A percentile compares a stretch with the other conserved stretches of the same genome.
phyloP scores from a whole-genome alignment of 2,329 filamentous ascomycete genomes.

The Penicillium oxalicum region DNA sequence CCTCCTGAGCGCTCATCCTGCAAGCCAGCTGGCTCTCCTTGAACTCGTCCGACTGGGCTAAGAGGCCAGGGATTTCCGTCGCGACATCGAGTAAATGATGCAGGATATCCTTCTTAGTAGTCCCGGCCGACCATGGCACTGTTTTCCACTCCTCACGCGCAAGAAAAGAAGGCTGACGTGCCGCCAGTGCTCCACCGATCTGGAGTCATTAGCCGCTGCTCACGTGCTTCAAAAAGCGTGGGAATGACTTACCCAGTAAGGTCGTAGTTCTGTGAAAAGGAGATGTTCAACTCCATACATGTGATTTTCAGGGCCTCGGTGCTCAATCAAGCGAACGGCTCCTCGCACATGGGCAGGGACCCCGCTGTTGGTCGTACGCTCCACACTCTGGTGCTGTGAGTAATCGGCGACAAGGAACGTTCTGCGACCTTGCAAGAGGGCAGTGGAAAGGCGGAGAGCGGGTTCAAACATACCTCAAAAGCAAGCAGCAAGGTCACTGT shows the following conservation, averaged over 20 bases:
- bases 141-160: slow-evolving; percentile 36
- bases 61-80: slow-evolving; percentile 29
- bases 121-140: slow-evolving; percentile 34
- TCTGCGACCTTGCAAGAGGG: too few relatives aligned
- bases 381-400: slow-evolving; percentile 27
- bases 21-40: slow-evolving; percentile 18
- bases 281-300: slow-evolving; percentile 37
- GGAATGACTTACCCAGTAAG: slow-evolving; percentile 32
- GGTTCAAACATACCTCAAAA: slow-evolving; percentile 27
- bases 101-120: slow-evolving; percentile 33
- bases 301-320: slow-evolving; percentile 36
- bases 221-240: neutral
- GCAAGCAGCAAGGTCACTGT: slow-evolving; percentile 35
- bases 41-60: slow-evolving; percentile 29
- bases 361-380: slow-evolving; percentile 30
- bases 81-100: slow-evolving; percentile 35
- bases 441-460: too few relatives aligned
- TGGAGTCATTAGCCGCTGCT: slow-evolving; percentile 8
- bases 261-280: slow-evolving; percentile 34
- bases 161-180: slow-evolving; percentile 32
- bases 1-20: slow-evolving; percentile 26
- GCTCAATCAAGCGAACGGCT: slow-evolving; percentile 33
- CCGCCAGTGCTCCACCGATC: slow-evolving; percentile 28
- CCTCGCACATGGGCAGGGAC: slow-evolving; percentile 32
- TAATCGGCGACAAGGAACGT: neutral